Evolutionary conservation across 2,329 filamentous ascomycete genomes (phyloP).

Genomic region (Aureobasidium pullulans): DNA sequence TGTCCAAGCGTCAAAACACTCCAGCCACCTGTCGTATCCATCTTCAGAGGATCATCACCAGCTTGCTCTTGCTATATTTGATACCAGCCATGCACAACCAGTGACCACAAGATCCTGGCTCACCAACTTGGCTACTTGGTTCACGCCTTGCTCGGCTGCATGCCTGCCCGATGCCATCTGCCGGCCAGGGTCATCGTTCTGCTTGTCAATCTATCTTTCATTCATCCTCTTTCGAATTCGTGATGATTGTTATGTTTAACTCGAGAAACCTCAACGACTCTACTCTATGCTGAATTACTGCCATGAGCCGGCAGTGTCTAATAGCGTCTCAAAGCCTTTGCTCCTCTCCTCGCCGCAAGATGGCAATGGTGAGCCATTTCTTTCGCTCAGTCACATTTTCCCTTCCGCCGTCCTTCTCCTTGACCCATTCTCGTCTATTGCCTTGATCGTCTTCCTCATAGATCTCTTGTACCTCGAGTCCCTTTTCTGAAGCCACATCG

Average conservation of each 20-base stretch:
- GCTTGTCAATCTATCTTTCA: too few relatives aligned
- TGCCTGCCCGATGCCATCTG: conserved; percentile 5
- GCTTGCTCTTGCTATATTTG: not conserved
- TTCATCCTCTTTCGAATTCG: too few relatives aligned
- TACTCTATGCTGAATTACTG: too few relatives aligned
- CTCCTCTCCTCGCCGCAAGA: conserved; percentile 20
- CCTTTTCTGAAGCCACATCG: conserved; percentile 43
- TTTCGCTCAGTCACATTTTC: conserved; percentile 59
- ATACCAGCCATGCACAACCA: not conserved
- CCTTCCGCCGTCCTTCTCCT: conserved; percentile 47
- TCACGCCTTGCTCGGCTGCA: not conserved
- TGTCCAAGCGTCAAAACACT: conserved; percentile 8
- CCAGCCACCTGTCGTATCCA: conserved; percentile 1
- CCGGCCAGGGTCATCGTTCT: not conserved
- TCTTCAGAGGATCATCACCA: not conserved
- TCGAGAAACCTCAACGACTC: not conserved
- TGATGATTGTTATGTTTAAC: not conserved
- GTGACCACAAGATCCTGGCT: not conserved
- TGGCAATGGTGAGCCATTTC: conserved; percentile 60
- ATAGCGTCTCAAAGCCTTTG: not conserved
- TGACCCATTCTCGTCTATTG: conserved; percentile 52
- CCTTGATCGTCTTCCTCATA: conserved; percentile 65
- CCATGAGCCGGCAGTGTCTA: not conserved
- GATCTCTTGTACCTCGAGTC: conserved; percentile 56
- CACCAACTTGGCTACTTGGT: too few relatives aligned